These are phyloP conservation scores for Anisodus tanguticus DNA, from an alignment of 257 asterid genomes.

Conservation along the genomic window DNA sequence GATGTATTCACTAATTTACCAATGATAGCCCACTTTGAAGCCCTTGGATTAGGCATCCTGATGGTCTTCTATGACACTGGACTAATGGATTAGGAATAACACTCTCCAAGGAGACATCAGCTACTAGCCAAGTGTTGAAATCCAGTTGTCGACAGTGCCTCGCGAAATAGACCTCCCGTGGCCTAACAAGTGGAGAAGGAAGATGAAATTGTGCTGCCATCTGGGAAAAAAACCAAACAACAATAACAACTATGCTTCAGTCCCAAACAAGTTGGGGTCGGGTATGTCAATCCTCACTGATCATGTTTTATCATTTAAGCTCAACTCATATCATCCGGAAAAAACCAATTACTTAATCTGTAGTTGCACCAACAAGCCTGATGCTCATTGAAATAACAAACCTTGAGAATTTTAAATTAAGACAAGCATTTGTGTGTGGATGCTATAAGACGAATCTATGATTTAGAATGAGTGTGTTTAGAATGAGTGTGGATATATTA, in stretches of 20 bases:
- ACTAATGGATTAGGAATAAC: slow-evolving; percentile 45
- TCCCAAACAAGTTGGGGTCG: not conserved
- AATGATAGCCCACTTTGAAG: slow-evolving; percentile 47
- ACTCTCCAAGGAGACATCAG: slow-evolving; percentile 61
- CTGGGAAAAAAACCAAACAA: slow-evolving; percentile 35
- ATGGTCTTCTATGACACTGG: slow-evolving; percentile 53
- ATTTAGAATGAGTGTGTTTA: not conserved
- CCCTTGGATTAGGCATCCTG: slow-evolving; percentile 64
- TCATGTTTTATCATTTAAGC: not conserved
- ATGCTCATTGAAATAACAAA: not conserved
- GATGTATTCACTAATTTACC: slow-evolving; percentile 34
- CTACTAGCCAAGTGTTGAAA: slow-evolving; percentile 51
- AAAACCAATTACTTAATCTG: slow-evolving; percentile 6
- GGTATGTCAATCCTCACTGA: not conserved
- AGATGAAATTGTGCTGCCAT: slow-evolving; percentile 53
- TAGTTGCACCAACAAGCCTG: not conserved
- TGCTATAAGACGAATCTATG: not conserved
- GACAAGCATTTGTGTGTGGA: not conserved
- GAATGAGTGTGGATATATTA: not conserved
- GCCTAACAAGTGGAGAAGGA: slow-evolving; percentile 55
- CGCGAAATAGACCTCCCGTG: slow-evolving; percentile 51
- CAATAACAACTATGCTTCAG: not conserved
- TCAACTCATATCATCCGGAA: slow-evolving; percentile 40
- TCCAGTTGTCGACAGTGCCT: slow-evolving; percentile 51
- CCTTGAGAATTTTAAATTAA: not conserved